Evolutionary conservation across 2,329 filamentous ascomycete genomes (phyloP), one percentile per base, ranked within the genome.

Genomic region (Fusarium pininemorale): DNA sequence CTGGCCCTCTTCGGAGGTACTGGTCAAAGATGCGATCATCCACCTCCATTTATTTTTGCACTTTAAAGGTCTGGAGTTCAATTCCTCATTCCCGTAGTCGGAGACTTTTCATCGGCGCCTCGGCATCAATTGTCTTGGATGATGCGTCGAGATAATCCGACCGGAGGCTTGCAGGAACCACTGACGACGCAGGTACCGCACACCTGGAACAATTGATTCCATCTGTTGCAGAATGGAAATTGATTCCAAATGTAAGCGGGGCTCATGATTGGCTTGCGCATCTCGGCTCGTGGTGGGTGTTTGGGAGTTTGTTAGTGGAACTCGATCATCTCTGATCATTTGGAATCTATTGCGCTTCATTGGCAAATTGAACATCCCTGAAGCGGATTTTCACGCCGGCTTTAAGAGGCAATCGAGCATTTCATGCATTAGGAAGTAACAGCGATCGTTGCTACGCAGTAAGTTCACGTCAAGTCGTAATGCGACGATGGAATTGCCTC

Each of bases 201-300:
- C 35, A 50, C 44, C 50, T 42, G 44, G 44, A 38, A 39, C 18
- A 41, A 62, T 61, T 68, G 63, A 68, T 68, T 69, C 66, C 66
- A 69, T 50, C 42, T 26, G 32, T n/a, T 63, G 48, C 41, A 68
- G 53, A 53, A 53, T 37, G 50, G 50, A 69, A 63, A 63, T 67
- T 69, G 66, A 69, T 69, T 69, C 66, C 66, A 69, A 69, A 69
- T 69, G 66, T 69, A 69, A 69, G 66, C 64, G 42, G 64, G 48
- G n/a, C 26, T 9, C 15, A 11, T 69, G 48, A 69, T 69, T 69
- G 66, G 66, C 42, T 35, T 28, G 22, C n/a, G 26, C 7, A 32
- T 30, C 20, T 37, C 20, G 61, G 60, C 10, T 47, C 15, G 41
- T 65, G 62, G 62, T 48, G 48, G 60, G 22, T 44, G 63, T 48